Conservation (phyloP, 169 alveolate species). For the Cyclospora cayetanensis region DNA sequence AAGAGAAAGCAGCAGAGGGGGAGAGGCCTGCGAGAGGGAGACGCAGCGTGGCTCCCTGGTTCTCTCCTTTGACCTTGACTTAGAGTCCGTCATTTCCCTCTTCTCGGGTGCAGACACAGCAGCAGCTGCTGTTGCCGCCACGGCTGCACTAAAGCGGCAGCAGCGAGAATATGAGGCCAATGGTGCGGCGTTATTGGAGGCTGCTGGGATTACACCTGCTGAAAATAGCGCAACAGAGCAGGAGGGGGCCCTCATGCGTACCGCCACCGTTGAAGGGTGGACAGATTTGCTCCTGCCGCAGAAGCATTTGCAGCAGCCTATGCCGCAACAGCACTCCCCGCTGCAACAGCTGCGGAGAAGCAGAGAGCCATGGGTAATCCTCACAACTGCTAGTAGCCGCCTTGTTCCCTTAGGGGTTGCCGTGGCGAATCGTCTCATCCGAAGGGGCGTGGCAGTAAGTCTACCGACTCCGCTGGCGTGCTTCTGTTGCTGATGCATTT, state of each 20-base stretch:
- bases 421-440: constrained; percentile 37
- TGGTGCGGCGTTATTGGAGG: background rate
- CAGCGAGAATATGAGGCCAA: background rate
- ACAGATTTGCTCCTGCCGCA: background rate
- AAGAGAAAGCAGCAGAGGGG: background rate
- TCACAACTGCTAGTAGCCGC: constrained; percentile 49
- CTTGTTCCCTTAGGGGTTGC: constrained; percentile 48
- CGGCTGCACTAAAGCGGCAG: constrained; percentile 1
- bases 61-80: constrained; percentile 14
- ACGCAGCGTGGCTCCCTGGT: background rate
- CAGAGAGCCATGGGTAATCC: constrained; percentile 27
- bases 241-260: background rate
- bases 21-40: background rate
- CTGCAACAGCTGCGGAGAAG: constrained; percentile 23
- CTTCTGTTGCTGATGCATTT: background rate
- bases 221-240: background rate
- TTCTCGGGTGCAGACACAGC: constrained; percentile 26
- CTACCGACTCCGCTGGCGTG: background rate
- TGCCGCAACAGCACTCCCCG: background rate
- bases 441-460: constrained; percentile 29
- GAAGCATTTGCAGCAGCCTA: constrained; percentile 18
- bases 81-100: constrained; percentile 8
- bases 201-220: too few relatives aligned
- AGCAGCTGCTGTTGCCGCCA: constrained; percentile 17
- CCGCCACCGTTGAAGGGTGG: background rate